phyloP scores from a whole-genome alignment of 257 asterid species.

The Plantago elongata region DNA sequence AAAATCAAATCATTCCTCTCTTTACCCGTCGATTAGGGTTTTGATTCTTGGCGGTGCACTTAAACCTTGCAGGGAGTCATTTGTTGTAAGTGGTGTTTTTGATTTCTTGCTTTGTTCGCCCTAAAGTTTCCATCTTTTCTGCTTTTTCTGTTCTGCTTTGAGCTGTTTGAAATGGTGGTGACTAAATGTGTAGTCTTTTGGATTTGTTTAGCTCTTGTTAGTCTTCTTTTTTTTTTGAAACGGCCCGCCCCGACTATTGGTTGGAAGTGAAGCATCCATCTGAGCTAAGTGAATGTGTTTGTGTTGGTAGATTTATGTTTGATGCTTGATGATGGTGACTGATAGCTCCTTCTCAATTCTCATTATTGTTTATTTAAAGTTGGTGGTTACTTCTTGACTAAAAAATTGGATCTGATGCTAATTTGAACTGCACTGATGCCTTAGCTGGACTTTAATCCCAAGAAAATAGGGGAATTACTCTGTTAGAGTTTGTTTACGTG shows the following conservation, averaged over 20 bases:
- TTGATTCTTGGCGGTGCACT: background rate
- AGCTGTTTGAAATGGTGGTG: background rate
- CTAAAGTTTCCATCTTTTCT: background rate
- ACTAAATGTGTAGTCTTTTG: no score
- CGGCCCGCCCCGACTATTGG: no score
- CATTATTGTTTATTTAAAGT: background rate
- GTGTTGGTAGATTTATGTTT: slow-evolving; percentile 1
- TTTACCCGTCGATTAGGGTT: slow-evolving; percentile 20
- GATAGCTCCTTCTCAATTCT: slow-evolving; percentile 8
- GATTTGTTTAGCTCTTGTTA: background rate
- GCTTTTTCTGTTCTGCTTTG: background rate
- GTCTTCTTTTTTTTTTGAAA: background rate
- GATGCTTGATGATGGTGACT: slow-evolving; percentile 25
- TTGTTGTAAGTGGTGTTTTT: slow-evolving; percentile 23
- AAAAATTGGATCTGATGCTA: slow-evolving; percentile 27
- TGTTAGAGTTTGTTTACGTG: background rate
- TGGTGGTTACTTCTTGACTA: background rate
- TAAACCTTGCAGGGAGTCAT: slow-evolving; percentile 15
- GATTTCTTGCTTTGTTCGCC: background rate
- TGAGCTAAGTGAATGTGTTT: background rate
- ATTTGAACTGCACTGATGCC: background rate
- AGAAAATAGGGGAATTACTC: slow-evolving; percentile 1
- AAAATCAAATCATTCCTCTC: slow-evolving; percentile 9
- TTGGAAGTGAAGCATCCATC: no score
- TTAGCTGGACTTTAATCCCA: background rate